Percentiles rank a stretch among this genome's conserved stretches.
phyloP scores from a whole-genome alignment of 495 filamentous ascomycete species.

The Podospora pseudocomata region DNA sequence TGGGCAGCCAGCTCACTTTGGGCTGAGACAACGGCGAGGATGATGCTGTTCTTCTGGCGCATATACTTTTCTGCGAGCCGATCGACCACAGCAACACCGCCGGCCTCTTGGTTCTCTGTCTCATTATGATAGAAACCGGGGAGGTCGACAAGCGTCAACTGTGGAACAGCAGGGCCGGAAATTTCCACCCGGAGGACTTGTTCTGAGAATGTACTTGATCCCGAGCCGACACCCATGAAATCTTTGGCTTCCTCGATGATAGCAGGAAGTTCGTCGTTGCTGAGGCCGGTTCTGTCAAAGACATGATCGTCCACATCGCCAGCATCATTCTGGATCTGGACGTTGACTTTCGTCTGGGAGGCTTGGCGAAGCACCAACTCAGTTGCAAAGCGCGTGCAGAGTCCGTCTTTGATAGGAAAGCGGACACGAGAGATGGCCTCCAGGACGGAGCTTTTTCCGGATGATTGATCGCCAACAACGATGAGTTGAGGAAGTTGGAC shows the following conservation, averaged over 20 bases:
- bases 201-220: slow-evolving; percentile 44
- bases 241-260: slow-evolving; percentile 43
- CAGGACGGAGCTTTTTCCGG: slow-evolving; percentile 65
- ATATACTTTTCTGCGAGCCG: slow-evolving; percentile 59
- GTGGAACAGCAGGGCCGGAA: slow-evolving; percentile 52
- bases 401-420: slow-evolving; percentile 51
- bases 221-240: slow-evolving; percentile 35
- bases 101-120: slow-evolving; percentile 40
- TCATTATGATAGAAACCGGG: slow-evolving; percentile 56
- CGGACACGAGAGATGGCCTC: slow-evolving; percentile 62
- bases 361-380: slow-evolving; percentile 52
- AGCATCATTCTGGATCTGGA: slow-evolving; percentile 34
- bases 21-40: slow-evolving; percentile 56
- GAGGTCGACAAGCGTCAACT: slow-evolving; percentile 66
- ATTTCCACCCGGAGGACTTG: slow-evolving; percentile 66
- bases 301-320: background rate
- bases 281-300: slow-evolving; percentile 22
- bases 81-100: slow-evolving; percentile 47
- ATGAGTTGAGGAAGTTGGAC: slow-evolving; percentile 17
- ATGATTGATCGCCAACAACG: slow-evolving; percentile 40
- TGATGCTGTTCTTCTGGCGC: slow-evolving; percentile 50
- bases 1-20: slow-evolving; percentile 50
- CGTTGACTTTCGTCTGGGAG: slow-evolving; percentile 25
- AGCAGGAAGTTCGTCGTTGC: slow-evolving; percentile 39
- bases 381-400: slow-evolving; percentile 55